Conservation (phyloP, 768 basidiomycete genomes). For the Boletus subcaerulescens region DNA sequence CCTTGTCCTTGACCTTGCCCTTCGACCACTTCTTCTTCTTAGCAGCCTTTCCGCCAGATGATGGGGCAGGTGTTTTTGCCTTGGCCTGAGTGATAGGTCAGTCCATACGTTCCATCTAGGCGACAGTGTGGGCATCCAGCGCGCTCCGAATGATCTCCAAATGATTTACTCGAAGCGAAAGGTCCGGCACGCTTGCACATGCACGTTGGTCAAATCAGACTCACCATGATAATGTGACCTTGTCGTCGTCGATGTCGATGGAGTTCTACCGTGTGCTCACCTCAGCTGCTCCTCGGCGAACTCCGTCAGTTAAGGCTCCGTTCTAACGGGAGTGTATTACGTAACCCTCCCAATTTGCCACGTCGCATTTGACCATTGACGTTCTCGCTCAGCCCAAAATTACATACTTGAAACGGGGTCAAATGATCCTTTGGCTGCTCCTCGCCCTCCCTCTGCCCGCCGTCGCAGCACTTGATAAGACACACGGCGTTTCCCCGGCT, state of each 20-base stretch:
- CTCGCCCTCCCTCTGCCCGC: conserved; percentile 41
- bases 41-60: conserved; percentile 79
- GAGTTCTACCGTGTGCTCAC: background rate
- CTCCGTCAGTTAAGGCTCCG: conserved; percentile 25
- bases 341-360: conserved; percentile 15
- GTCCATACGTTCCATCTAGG: conserved; percentile 17
- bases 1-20: conserved; percentile 99
- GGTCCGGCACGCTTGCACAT: background rate
- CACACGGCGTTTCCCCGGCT: conserved; percentile 55
- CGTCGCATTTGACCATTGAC: background rate
- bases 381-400: background rate
- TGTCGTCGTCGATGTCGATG: conserved; percentile 27
- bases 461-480: conserved; percentile 45
- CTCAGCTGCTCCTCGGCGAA: conserved; percentile 11
- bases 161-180: background rate
- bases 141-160: conserved; percentile 5
- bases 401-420: background rate
- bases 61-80: conserved; percentile 64
- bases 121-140: conserved; percentile 22
- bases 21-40: conserved; percentile 99
- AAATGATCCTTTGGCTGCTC: conserved; percentile 50
- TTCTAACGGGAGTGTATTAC: conserved; percentile 11
- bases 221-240: conserved; percentile 32
- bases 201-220: conserved; percentile 1
- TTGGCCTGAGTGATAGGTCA: conserved; percentile 55